These are phyloP conservation scores for Urochloa ruziziensis DNA, from an alignment of 176 grass and related monocot genomes.

Conservation along the genomic window DNA sequence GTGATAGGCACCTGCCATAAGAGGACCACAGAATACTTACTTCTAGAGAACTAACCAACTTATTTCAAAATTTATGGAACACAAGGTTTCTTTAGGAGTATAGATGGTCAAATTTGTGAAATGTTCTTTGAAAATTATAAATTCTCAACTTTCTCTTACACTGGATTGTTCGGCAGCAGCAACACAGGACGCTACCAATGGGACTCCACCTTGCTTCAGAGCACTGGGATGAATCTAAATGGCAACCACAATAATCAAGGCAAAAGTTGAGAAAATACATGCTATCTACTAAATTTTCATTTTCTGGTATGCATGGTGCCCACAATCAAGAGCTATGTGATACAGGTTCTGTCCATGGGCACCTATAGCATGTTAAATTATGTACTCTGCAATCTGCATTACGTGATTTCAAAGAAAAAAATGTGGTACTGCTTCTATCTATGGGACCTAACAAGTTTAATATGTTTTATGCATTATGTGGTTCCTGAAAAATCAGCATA, in stretches of 20 bases:
- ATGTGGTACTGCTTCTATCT: background rate
- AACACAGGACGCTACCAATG: constrained; percentile 82
- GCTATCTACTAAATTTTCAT: background rate
- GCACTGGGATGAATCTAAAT: constrained; percentile 93
- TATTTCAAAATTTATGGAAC: background rate
- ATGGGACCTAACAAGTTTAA: background rate
- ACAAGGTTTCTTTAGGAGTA: background rate
- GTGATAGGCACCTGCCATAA: constrained; percentile 74
- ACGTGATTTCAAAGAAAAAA: background rate
- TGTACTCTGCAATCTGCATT: background rate
- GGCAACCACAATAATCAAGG: constrained; percentile 24
- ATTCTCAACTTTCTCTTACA: constrained; percentile 50
- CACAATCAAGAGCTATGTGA: background rate
- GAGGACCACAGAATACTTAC: constrained; percentile 29
- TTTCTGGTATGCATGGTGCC: background rate
- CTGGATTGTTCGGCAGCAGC: constrained; percentile 72
- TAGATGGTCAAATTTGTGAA: background rate
- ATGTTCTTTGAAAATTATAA: constrained; percentile 5
- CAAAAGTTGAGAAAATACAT: background rate
- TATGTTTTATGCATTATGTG: background rate
- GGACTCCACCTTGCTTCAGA: constrained; percentile 78
- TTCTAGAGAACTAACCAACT: constrained; percentile 12
- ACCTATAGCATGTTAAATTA: background rate
- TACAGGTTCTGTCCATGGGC: background rate
- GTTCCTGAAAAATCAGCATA: constrained; percentile 16